Base-by-base conservation (phyloP, 1,139 yeast genomes). In the Meyerozyma carpophila region DNA sequence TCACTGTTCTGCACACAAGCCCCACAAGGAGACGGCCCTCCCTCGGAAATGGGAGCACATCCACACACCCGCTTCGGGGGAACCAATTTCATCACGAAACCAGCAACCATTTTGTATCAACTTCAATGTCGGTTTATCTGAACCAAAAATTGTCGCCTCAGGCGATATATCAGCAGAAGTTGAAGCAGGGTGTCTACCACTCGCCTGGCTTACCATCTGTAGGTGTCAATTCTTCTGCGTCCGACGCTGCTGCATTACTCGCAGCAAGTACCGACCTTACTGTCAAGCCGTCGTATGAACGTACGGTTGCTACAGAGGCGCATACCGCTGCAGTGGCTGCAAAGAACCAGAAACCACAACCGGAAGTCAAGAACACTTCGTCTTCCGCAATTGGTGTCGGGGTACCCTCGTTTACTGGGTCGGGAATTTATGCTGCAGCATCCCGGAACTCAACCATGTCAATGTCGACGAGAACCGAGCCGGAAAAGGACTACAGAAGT, bases 91-190 rank as follows among this genome's bases (percentile, higher is more conserved):
- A 34, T 9, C 37, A 32, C 20, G 26, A 9, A 27, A 18, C 37
- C 37, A 34, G 37, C 37, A 34, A 34, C 37, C 37, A 21, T 20
- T 34, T n/a, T 10, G 13, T 13, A 32, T 34, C 26, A 18, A 13
- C 26, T 8, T 20, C 37, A n/a, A 34, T 34, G 37, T 34, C 37
- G 37, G 37, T 34, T 11, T 34, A 34, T 13, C 37, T 34, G 37
- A 34, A 34, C 37, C 37, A 34, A 21, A 34, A 34, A 13, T 70
- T 84, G 48, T 81, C 88, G 38, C 79, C 77, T 51, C 87, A 83
- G 59, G 95, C 95, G 3, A 63, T 82, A 44, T 88, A 87, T 66
- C 84, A 82, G 53, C 91, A 89, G 50, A 84, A 84, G 56, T 66
- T 84, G 58, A 85, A 79, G 56, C 84, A 83, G 56, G 96, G 96